Base-by-base conservation (phyloP, 441 rosid genomes). In the Pelargonium citronellum region DNA sequence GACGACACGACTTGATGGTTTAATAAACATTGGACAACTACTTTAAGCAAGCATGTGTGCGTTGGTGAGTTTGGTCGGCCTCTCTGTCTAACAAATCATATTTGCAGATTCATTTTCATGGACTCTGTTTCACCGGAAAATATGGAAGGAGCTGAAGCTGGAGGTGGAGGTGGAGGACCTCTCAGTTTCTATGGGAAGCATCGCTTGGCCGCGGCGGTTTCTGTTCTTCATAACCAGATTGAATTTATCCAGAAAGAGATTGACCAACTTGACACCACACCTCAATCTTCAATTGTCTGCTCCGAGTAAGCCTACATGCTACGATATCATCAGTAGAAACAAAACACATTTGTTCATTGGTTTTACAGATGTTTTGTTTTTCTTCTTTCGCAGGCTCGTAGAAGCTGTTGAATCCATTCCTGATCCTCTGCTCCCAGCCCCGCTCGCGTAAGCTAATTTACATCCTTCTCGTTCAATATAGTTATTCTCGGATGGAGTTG, bases 231-330 rank as follows among this genome's bases (percentile, higher is more conserved):
- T 44, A 8, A 44, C 49, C 12, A 44, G 49, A 44, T 44, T 44
- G 49, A 44, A 11, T 44, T 7, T 1, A 44, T 66, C 19, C 41
- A 76, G 78, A 69, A 71, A 70, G 80, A 79, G 49, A 61, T 79
- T 63, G 71, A 76, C 27, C 74, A 71, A 66, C 76, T 79, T 9
- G 76, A 79, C 19, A 47, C 57, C 13, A 7, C 71, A 2, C 78
- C 79, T 1, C 71, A 74, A 61, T 73, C 78, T 43, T 76, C 83
- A 49, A 46, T 55, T 16, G 80, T 70, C 2, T 76, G 80, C 75
- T 10, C 68, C 67, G 72, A 66, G 83, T 76, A 63, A 69, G 78
- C 58, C 17, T 34, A 2, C 3, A 34, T 34, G 6, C 6, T 34
- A 10, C 37, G 34, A 2, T 27, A 27, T 1, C 30, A 27, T 27